A percentile compares a stretch with the other conserved stretches of the same genome.
phyloP scores from a whole-genome alignment of 805 yeast species.

The Candida railenensis region DNA sequence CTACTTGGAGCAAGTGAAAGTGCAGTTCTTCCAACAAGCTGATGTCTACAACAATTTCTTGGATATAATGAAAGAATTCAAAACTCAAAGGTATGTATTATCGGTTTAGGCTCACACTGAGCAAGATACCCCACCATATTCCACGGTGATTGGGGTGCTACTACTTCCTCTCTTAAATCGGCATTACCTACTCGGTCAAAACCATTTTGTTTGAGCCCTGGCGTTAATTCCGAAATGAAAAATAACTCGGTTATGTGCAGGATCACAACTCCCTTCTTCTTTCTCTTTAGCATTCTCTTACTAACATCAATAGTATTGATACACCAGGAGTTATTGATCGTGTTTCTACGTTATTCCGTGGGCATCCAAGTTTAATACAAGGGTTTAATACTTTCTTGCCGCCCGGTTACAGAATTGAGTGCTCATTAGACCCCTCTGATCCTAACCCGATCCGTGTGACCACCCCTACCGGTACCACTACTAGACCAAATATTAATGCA shows the following conservation, averaged over 20 bases:
- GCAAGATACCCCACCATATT: neutral
- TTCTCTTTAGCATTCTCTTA: constrained; percentile 4
- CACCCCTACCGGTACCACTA: constrained; percentile 90
- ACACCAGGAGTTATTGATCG: constrained; percentile 98
- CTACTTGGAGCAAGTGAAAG: constrained; percentile 92
- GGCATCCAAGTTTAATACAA: constrained; percentile 90
- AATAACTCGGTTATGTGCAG: neutral
- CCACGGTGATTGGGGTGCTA: neutral
- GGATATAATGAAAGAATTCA: constrained; percentile 98
- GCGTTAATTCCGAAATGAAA: neutral
- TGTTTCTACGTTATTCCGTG: constrained; percentile 85
- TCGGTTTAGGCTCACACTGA: neutral
- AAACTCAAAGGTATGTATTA: constrained; percentile 71
- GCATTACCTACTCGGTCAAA: neutral
- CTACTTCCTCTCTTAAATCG: no score
- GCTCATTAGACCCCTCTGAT: constrained; percentile 84
- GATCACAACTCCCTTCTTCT: neutral
- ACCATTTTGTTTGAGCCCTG: neutral
- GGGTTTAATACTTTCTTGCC: constrained; percentile 98
- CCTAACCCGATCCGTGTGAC: constrained; percentile 92
- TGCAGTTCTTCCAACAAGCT: constrained; percentile 87
- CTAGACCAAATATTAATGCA: constrained; percentile 53
- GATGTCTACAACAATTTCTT: constrained; percentile 94
- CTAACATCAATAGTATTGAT: constrained; percentile 56
- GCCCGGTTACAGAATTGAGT: constrained; percentile 91